Base-by-base conservation (phyloP, 2,329 filamentous ascomycete genomes). In the Neonectria faginata region DNA sequence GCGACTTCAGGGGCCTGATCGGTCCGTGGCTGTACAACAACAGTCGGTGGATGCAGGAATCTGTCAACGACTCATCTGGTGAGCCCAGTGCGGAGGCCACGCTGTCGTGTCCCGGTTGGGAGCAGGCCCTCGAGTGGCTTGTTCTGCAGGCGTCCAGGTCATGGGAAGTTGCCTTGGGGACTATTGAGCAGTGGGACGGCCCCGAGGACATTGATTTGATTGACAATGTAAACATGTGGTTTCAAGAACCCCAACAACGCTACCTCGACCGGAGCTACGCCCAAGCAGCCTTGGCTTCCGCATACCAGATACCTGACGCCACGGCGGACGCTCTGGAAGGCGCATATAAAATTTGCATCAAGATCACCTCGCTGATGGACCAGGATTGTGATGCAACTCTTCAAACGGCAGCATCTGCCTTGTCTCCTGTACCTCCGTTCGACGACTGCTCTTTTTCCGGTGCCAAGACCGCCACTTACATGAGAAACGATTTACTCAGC, bases 21-120 rank as follows among this genome's bases (percentile, higher is more conserved):
- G 89, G 89, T 0, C 92, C 92, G 2, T 95, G 92, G 92, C 81
- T 94, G 53, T 89, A 91, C 72, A 88, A 88, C 50, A 83, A 88
- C 55, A 83, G 79, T 20, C 86, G 89, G 58, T 89, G 90, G 81
- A 85, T 63, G 22, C 52, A 63, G 1, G 56, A 66, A 27, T 51
- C 64, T 45, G 60, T 61, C 12, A 41, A 54, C 31, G 57, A 62
- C 33, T 31, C 39, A 16, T 48, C 61, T 12, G 56, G 41, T 29
- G 50, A 84, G 64, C 64, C 68, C 9, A 70, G 57, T 48, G 56
- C 76, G 79, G 60, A 65, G 47, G 70, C 70, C 16, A 70, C 76
- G 7, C 60, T 77, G 55, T 77, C 81, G 60, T 84, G 86, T 77
- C 76, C 85, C 45, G 90, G 89, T 8, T 94, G 91, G 91, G 89